phyloP scores from a whole-genome alignment of 352 stramenopile genomes.

The Chrysophaeum taylorii region DNA sequence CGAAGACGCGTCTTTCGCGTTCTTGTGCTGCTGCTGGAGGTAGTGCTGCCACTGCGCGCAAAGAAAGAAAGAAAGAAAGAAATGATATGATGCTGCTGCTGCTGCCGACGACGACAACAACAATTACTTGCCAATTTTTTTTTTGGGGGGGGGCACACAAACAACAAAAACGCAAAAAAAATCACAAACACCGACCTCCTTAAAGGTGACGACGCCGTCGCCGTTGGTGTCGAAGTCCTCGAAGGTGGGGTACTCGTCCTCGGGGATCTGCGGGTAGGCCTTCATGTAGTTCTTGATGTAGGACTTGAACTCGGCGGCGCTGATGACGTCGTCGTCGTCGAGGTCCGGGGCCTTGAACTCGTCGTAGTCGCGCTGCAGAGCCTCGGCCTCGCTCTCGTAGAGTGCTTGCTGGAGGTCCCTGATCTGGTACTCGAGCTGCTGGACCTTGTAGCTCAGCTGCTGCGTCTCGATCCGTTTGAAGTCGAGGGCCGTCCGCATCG shows the following conservation, averaged over 20 bases:
- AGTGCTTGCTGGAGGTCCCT: neutral
- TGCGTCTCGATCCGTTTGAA: neutral
- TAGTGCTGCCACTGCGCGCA: slow-evolving; percentile 9
- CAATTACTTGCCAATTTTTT: too few relatives aligned
- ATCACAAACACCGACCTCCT: too few relatives aligned
- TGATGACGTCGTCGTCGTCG: slow-evolving; percentile 2
- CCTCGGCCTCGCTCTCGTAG: slow-evolving; percentile 3
- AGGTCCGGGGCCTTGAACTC: slow-evolving; percentile 13
- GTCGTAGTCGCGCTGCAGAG: slow-evolving; percentile 11
- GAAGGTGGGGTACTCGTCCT: slow-evolving; percentile 11
- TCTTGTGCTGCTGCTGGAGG: slow-evolving; percentile 5
- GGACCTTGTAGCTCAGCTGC: neutral
- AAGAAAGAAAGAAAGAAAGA: too few relatives aligned
- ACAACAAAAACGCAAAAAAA: too few relatives aligned
- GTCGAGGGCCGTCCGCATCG: neutral
- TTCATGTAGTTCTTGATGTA: slow-evolving; percentile 15
- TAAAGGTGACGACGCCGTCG: slow-evolving; percentile 9
- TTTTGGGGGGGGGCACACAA: too few relatives aligned
- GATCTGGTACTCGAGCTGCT: neutral
- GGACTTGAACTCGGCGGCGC: neutral
- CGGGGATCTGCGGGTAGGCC: slow-evolving; percentile 10
- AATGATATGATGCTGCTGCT: too few relatives aligned
- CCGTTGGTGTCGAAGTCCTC: neutral
- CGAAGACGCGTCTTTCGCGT: too few relatives aligned
- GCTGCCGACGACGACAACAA: too few relatives aligned